Conservation (phyloP, 2,329 filamentous ascomycete genomes). For the Colletotrichum sp. region DNA sequence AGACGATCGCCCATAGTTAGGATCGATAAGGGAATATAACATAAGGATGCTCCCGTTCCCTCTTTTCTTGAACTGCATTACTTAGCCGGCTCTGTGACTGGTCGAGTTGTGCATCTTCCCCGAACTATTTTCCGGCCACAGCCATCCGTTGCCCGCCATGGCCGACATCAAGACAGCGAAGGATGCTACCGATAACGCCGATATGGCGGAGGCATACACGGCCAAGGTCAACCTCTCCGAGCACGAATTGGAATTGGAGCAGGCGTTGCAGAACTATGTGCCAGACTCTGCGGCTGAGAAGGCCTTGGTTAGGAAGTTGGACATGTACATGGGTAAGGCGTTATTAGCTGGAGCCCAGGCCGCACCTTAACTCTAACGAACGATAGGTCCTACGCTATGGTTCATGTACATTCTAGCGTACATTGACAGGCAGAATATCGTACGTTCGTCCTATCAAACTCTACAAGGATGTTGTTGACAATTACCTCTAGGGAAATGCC, state of each 20-base stretch:
- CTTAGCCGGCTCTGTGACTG: not conserved
- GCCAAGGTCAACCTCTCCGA: not conserved
- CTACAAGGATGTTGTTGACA: not conserved
- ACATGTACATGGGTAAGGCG: slow-evolving; percentile 27
- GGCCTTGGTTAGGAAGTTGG: slow-evolving; percentile 31
- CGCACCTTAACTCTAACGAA: not conserved
- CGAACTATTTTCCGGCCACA: not conserved
- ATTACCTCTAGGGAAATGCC: slow-evolving; percentile 43
- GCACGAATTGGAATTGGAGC: not conserved
- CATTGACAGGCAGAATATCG: slow-evolving; percentile 25
- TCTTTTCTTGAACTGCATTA: not conserved
- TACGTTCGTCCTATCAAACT: not conserved
- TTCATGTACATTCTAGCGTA: slow-evolving; percentile 35
- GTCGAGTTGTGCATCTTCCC: not conserved
- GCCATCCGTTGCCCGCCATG: not conserved
- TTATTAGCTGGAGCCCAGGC: too few species aligned
- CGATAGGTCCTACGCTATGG: slow-evolving; percentile 30
- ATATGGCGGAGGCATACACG: not conserved
- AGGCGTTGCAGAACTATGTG: slow-evolving; percentile 5
- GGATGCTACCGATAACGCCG: not conserved
- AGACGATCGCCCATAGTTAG: not conserved
- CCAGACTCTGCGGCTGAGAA: slow-evolving; percentile 17
- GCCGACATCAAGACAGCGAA: slow-evolving; percentile 1
- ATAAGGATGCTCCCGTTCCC: not conserved
- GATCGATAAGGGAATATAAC: not conserved